Evolutionary conservation across 805 yeast species (phyloP), one percentile per base, ranked within the genome.

Genomic region (Pichia cabralensis): DNA sequence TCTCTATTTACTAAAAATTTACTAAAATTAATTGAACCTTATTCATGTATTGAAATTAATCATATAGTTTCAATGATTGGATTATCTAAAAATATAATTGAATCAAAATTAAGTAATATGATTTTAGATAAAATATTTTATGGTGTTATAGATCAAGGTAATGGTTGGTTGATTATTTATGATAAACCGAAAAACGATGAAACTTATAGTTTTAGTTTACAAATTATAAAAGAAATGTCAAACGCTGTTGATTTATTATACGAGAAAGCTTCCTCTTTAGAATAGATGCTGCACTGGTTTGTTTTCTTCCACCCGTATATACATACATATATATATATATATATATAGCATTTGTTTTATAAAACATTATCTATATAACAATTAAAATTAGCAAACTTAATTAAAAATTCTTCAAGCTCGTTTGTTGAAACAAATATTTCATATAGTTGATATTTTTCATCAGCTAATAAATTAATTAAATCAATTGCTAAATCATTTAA

Each of bases 61-160:
- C 95, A 86, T 57, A 74, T 92, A 33, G 81, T 96, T 21, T 72
- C 80, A 48, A 74, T 82, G 49, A 83, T 94, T 39, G 96, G 96
- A 6, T 71, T 94, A 42, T 89, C 86, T 44, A 65, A 76, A 30
- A 80, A 76, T 43, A 94, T 85, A 53, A 85, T 92, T 22, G 99
- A 92, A 61, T 94, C 94, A 15, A 92, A 92, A 58, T 68, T 92
- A 44, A 78, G 94, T 31, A 96, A 89, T 60, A 89, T 92, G 97
- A 89, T 92, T 47, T 69, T 92, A 49, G 98, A 92, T 60, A 80
- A 84, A 51, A 82, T 86, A n/a, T 85, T 92, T 49, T 81, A 78
- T 53, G 99, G 98, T 31, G 97, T 92, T 24, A 67, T 92, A 47
- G 98, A 92, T 58, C 99, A 92, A 64, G 97, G 97, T 30, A 88